Percentiles rank a stretch among this genome's conserved stretches.
Evolutionary conservation across 495 filamentous ascomycete genomes (phyloP).

Genomic region (Hypoxylon subgilvum): DNA sequence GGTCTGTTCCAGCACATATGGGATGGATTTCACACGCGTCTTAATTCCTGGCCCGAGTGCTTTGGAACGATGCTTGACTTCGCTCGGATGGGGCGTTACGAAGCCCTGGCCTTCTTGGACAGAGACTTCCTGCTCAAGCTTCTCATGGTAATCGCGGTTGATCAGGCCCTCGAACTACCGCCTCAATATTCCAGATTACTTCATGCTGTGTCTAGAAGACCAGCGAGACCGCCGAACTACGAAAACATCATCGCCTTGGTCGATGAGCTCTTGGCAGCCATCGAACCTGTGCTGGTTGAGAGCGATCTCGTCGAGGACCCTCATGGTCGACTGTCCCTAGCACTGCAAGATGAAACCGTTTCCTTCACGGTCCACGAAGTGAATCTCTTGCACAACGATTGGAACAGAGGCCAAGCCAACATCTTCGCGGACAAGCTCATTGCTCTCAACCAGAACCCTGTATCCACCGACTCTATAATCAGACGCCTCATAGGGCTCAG

Average conservation of each 20-base stretch:
- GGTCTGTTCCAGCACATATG: conserved; percentile 63
- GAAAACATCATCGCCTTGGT: conserved; percentile 60
- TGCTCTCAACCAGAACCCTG: conserved; percentile 54
- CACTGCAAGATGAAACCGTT: conserved; percentile 36
- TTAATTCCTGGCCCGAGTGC: conserved; percentile 80
- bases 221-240: conserved; percentile 60
- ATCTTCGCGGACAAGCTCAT: conserved; percentile 60
- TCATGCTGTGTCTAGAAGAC: conserved; percentile 53
- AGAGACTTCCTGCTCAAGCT: conserved; percentile 62
- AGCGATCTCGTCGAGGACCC: conserved; percentile 49
- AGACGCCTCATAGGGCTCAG: conserved; percentile 47
- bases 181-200: conserved; percentile 52
- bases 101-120: conserved; percentile 62
- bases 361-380: conserved; percentile 49
- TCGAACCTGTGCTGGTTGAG: conserved; percentile 57
- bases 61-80: conserved; percentile 71
- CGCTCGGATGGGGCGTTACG: conserved; percentile 59
- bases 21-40: conserved; percentile 56
- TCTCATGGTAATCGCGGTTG: conserved; percentile 68
- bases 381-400: conserved; percentile 51
- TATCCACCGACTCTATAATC: conserved; percentile 52
- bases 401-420: conserved; percentile 45
- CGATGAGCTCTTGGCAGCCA: conserved; percentile 54
- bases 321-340: conserved; percentile 35
- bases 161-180: conserved; percentile 52